Percentiles rank a stretch among this genome's conserved stretches.
These are phyloP conservation scores for Dryadomyces sulphureus DNA, from an alignment of 2,329 filamentous ascomycete genomes.

Conservation along the genomic window DNA sequence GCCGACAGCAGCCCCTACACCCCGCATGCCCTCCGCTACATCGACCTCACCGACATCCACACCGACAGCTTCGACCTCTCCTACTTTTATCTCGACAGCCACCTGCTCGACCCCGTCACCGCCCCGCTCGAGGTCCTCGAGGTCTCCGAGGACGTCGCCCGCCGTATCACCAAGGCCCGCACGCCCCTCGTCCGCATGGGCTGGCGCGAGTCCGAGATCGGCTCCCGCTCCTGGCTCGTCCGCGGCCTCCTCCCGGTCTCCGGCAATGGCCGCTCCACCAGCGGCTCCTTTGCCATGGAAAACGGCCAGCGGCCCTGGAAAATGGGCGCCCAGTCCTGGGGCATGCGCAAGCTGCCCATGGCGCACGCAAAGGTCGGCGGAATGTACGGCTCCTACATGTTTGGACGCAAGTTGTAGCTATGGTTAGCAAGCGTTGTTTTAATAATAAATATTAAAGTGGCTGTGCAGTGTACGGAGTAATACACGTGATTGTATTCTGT, in stretches of 20 bases:
- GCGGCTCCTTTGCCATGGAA: slow-evolving; percentile 10
- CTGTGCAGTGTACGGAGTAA: too few relatives aligned
- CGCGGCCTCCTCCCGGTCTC: slow-evolving; percentile 28
- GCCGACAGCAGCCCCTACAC: slow-evolving; percentile 22
- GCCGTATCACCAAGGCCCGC: slow-evolving; percentile 46
- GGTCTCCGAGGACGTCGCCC: slow-evolving; percentile 52
- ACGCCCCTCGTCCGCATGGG: slow-evolving; percentile 46
- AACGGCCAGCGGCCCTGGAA: slow-evolving; percentile 56
- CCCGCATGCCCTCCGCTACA: slow-evolving; percentile 52
- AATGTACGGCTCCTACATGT: slow-evolving; percentile 69
- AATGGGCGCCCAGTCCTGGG: slow-evolving; percentile 74
- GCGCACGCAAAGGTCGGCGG: slow-evolving; percentile 83
- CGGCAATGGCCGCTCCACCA: slow-evolving; percentile 23
- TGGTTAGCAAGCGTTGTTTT: slow-evolving; percentile 2
- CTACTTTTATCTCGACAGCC: slow-evolving; percentile 32
- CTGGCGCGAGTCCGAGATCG: slow-evolving; percentile 59
- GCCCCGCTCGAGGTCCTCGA: slow-evolving; percentile 65
- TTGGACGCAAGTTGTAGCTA: slow-evolving; percentile 40
- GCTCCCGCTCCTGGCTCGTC: slow-evolving; percentile 53
- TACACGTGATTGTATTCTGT: too few relatives aligned
- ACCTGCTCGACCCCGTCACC: slow-evolving; percentile 43
- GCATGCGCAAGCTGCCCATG: slow-evolving; percentile 84
- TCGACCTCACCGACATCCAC: slow-evolving; percentile 61
- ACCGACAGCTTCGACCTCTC: slow-evolving; percentile 44
- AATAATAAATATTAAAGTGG: background rate